Evolutionary conservation across 139 green algal genomes (phyloP), one percentile per base, ranked within the genome.

Genomic region (Chlorella vulgaris): DNA sequence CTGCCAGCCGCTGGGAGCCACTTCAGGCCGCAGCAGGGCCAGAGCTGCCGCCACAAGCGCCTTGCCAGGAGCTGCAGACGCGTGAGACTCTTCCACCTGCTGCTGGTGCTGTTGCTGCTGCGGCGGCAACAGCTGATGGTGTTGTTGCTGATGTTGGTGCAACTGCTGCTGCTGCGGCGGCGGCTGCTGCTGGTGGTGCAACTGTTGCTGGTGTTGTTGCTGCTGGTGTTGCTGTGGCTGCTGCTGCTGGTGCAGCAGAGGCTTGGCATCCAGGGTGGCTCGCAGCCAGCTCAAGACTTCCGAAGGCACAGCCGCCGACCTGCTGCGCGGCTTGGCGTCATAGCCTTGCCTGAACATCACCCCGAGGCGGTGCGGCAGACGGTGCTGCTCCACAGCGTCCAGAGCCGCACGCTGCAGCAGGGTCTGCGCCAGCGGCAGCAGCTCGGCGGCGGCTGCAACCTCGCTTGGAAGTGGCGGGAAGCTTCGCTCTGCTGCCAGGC

Each of bases 311-410:
- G 81, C 36, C 26, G n/a, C n/a, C 39, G 70, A 81, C 65, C 53
- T 71, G 74, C 47, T 71, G 51, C 67, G 65, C 0, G 60, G 38
- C 63, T 61, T 81, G 65, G 29, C 76, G 51, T 35, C 74, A 43
- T 91, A 92, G 26, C 89, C 89, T n/a, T 82, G 63, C 5, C 87
- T 67, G 78, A 63, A 90, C 26, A 66, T 74, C 19, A 93, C 26
- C 7, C 62, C 39, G 33, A 93, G 83, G 81, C 86, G 90, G 51
- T 31, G 3, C 7, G 90, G 90, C 26, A 84, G 29, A 10, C 89
- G 86, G 31, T 74, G 38, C 70, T 89, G 75, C 22, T 38, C 28
- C 1, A 60, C 43, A 1, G 77, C 55, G 35, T 91, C 88, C 55
- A 61, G 38, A 8, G 74, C 74, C 8, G 74, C 74, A 2, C 74